A percentile compares a stretch with the other conserved stretches of the same genome.
Conservation (phyloP, 2,329 filamentous ascomycete genomes). For the Colletotrichum caudatum region DNA sequence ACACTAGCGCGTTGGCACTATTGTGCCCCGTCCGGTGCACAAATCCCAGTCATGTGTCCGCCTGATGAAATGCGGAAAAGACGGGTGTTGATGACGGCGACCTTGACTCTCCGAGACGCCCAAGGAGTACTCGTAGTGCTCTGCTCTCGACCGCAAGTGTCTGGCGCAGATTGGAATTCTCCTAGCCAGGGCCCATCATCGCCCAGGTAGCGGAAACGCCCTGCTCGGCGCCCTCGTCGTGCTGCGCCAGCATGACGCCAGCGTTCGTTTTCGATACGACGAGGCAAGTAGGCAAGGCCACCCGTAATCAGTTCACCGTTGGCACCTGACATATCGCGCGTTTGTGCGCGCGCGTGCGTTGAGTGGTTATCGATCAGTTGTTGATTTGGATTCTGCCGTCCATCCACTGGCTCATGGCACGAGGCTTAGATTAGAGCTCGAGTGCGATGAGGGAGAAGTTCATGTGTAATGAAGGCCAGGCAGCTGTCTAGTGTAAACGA, state of each 20-base stretch:
- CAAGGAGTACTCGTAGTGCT: constrained; percentile 1
- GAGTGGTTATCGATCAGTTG: not conserved
- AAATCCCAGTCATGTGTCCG: not conserved
- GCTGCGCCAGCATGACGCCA: not conserved
- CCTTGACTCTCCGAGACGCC: constrained; percentile 17
- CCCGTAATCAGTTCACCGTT: not conserved
- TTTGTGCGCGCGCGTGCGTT: not conserved
- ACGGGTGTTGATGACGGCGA: constrained; percentile 9
- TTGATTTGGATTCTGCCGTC: constrained; percentile 10
- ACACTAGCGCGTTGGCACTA: not conserved
- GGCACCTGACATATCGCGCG: not conserved
- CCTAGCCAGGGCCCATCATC: constrained; percentile 1
- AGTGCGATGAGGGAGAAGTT: not conserved
- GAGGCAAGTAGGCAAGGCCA: not conserved
- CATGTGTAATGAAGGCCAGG: not conserved
- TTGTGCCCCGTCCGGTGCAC: not conserved
- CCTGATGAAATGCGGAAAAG: not conserved
- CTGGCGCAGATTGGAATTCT: not conserved
- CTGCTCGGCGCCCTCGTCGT: not conserved
- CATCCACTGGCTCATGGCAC: not conserved
- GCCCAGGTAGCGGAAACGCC: constrained; percentile 1
- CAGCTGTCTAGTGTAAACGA: not conserved
- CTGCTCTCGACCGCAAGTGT: not conserved
- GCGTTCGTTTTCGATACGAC: not conserved
- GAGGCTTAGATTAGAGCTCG: not conserved